A percentile compares a stretch with the other conserved stretches of the same genome.
phyloP scores from a whole-genome alignment of 176 grass and related monocot genomes.

The Oryza nivara region DNA sequence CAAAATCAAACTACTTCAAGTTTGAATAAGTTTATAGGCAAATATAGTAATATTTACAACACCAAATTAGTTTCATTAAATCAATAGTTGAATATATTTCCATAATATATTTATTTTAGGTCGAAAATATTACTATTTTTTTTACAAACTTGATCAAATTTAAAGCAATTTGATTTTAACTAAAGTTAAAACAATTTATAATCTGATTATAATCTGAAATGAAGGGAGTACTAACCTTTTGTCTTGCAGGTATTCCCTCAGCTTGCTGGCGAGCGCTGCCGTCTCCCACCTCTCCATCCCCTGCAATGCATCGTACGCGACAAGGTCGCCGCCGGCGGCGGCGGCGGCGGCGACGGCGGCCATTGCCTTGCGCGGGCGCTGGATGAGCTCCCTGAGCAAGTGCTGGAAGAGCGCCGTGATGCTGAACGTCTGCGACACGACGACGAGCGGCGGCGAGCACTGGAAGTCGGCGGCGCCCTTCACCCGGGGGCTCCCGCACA shows the following conservation, averaged over 20 bases:
- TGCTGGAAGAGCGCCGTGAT: conserved; percentile 33
- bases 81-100: too few species aligned
- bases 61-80: too few species aligned
- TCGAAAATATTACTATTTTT: too few species aligned
- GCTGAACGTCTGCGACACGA: conserved; percentile 42
- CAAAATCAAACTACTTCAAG: too few species aligned
- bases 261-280: conserved; percentile 27
- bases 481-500: conserved; percentile 31
- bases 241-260: conserved; percentile 46
- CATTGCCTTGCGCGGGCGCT: conserved; percentile 7
- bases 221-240: background rate
- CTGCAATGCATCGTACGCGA: conserved; percentile 13
- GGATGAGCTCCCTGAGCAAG: conserved; percentile 41
- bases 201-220: too few species aligned
- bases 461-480: conserved; percentile 33
- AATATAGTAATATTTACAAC: too few species aligned
- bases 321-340: background rate
- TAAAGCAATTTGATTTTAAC: too few species aligned
- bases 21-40: too few species aligned
- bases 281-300: conserved; percentile 39
- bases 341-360: background rate
- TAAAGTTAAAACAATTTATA: too few species aligned
- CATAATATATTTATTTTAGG: too few species aligned
- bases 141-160: too few species aligned
- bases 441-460: conserved; percentile 33